Evolutionary conservation across 202 grass and related monocot species (phyloP), one percentile per base, ranked within the genome.

Genomic region (Schoenoplectus triqueter): DNA sequence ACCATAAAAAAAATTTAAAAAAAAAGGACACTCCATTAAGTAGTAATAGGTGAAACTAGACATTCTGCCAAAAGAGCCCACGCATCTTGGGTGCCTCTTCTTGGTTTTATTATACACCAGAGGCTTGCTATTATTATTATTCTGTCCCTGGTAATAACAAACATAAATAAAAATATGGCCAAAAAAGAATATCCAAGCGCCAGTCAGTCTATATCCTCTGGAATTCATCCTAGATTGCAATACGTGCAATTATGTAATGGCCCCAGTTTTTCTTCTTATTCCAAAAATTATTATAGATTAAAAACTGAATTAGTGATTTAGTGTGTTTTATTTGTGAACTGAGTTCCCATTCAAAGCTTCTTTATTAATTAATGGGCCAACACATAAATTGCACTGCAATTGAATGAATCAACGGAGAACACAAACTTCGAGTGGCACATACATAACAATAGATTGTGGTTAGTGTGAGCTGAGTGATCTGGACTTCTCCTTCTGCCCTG

Each of bases 91-190:
- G 14, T 69, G 10, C 62, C 63, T 82, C 80, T 82, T 54, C 79
- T 18, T 15, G 63, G 22, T 42, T 71, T 83, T 83, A 83, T 83
- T 67, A 67, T 82, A 20, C 7, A 79, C 64, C 54, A 61, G 75
- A 61, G 75, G 7, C 39, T 79, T 79, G 7, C 55, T 79, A 69
- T 69, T 42, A 4, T 31, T 73, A 73, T 71, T 69, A 83, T 71
- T 83, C 64, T 71, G 81, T 41, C 66, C 49, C 65, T 67, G 52
- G 48, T 54, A 54, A 83, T 40, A 70, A 47, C 81, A 83, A 67
- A 66, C 65, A 59, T 71, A 66, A 82, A 66, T 66, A 82, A 49
- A 61, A 79, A 49, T 79, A 79, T 79, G 55, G 75, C 75, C 75
- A 45, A 61, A 79, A 79, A 79, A 61, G 75, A 79, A 79, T 79